phyloP scores from a whole-genome alignment of 495 filamentous ascomycete species.

The Aspergillus leporis region DNA sequence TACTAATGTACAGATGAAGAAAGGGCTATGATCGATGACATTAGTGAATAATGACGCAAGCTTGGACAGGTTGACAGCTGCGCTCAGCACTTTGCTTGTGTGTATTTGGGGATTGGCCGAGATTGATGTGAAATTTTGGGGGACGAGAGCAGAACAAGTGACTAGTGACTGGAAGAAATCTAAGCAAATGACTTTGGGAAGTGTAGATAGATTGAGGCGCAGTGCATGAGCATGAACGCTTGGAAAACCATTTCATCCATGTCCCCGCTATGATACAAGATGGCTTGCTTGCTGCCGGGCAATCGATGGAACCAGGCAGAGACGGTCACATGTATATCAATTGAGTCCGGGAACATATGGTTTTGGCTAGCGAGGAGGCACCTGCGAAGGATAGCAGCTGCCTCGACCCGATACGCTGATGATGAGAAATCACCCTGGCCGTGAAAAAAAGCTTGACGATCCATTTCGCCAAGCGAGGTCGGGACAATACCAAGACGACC shows the following conservation, averaged over 20 bases:
- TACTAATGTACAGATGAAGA: conserved; percentile 10
- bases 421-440: conserved; percentile 6
- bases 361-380: background rate
- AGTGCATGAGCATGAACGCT: conserved; percentile 12
- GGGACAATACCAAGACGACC: background rate
- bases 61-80: conserved; percentile 1
- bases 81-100: conserved; percentile 2
- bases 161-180: conserved; percentile 7
- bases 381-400: conserved; percentile 1
- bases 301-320: conserved; percentile 11
- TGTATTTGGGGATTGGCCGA: conserved; percentile 6
- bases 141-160: conserved; percentile 7
- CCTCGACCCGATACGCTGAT: conserved; percentile 6
- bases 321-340: conserved; percentile 7
- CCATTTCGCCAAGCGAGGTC: conserved; percentile 3
- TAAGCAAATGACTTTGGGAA: conserved; percentile 7
- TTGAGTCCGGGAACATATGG: background rate
- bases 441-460: background rate
- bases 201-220: conserved; percentile 12
- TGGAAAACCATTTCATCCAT: conserved; percentile 9
- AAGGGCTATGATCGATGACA: conserved; percentile 5
- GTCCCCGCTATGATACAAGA: conserved; percentile 2
- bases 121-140: background rate
- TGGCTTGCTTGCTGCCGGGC: background rate
- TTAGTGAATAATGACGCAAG: conserved; percentile 4